phyloP scores from a whole-genome alignment of 331 rosid species.

The Phaseolus coccineus region DNA sequence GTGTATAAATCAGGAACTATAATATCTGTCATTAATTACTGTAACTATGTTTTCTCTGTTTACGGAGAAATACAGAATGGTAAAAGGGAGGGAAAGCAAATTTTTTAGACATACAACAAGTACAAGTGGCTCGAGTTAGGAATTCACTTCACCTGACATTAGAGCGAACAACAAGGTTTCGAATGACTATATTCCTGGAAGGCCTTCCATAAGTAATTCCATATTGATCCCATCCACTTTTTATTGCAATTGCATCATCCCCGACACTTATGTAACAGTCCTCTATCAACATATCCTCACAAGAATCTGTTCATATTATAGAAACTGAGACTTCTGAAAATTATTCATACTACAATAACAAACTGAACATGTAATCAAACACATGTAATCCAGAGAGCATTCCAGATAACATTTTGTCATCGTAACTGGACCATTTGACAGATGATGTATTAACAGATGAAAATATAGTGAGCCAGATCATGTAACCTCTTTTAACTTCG shows the following conservation, averaged over 20 bases:
- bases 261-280: constrained; percentile 97
- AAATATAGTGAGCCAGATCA: not conserved
- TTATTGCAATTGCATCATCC: constrained; percentile 96
- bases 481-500: not conserved
- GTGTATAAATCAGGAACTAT: too few species aligned
- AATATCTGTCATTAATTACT: too few species aligned
- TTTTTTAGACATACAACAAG: too few species aligned
- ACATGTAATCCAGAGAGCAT: not conserved
- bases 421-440: not conserved
- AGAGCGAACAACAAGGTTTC: constrained; percentile 93
- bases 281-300: constrained; percentile 96
- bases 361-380: not conserved
- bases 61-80: too few species aligned
- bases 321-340: constrained; percentile 26
- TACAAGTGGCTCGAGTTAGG: constrained; percentile 25
- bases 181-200: constrained; percentile 76
- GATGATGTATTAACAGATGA: too few species aligned
- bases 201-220: constrained; percentile 91
- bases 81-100: too few species aligned
- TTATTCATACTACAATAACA: constrained; percentile 14
- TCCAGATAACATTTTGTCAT: not conserved
- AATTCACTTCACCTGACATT: constrained; percentile 90
- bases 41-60: too few species aligned
- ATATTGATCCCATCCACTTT: constrained; percentile 99
- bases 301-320: constrained; percentile 73